Evolutionary conservation across 225 moss, liverwort and hornwort genomes (phyloP), one percentile per base, ranked within the genome.

Genomic region (Takakia lepidozioides): DNA sequence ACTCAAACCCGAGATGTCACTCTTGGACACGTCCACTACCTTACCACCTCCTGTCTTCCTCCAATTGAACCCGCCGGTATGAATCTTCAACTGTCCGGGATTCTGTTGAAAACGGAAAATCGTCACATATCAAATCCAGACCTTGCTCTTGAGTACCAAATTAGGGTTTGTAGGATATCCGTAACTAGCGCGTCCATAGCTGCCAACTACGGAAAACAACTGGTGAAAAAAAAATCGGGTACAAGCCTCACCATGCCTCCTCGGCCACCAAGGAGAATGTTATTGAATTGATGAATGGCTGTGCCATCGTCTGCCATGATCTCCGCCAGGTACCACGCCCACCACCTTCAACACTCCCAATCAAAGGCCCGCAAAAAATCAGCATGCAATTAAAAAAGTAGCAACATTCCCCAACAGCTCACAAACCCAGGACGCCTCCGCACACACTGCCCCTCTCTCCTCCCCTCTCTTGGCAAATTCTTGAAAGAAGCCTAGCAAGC

Each of bases 21-120:
- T 62, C 27, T 86, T 85, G 6, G 83, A 58, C 25, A 98, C 91
- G 60, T 98, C 98, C 28, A 98, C 98, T 3, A 85, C 66, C 54
- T 98, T 98, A 3, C 98, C 91, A 13, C 98, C 98, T 21, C 91
- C 98, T 10, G 78, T 59, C 68, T 98, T 98, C 54, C 71, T 87
- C 98, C 98, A 98, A 29, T 78, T 56, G 28, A 98, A 98, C 13
- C 98, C 98, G 26, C 87, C 98, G 26, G 55, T 59, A 54, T 91
- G 83, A 46, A 98, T 87, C 59, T 83, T 98, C 53, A 98, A 75
- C 75, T 91, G 98, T 24, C 98, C 98, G 0, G 91, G 85, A 32
- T 98, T 87, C 55, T 82, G 60, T 43, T 36, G n/a, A 29, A 27
- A 49, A 20, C 13, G 11, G 5, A 9, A 15, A 19, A 49, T 10